phyloP scores from a whole-genome alignment of 202 grass and related monocot genomes.

The Thinopyrum obtusiflorum region DNA sequence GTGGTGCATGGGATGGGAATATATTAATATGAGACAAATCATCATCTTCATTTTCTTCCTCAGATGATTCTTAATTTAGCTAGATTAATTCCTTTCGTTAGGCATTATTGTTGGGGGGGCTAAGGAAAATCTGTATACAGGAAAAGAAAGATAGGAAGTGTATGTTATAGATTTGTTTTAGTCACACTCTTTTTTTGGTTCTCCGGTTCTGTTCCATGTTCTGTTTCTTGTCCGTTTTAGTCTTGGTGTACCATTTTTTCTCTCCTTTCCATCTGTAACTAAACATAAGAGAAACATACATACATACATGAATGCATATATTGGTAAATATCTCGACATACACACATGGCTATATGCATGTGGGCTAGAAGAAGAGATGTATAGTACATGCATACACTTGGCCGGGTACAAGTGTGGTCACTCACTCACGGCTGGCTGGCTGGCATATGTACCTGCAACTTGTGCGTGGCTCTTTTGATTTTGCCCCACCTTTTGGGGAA shows the following conservation, averaged over 20 bases:
- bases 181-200: slow-evolving; percentile 44
- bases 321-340: slow-evolving; percentile 43
- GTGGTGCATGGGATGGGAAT: slow-evolving; percentile 44
- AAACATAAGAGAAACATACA: slow-evolving; percentile 56
- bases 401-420: slow-evolving; percentile 27
- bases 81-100: slow-evolving; percentile 77
- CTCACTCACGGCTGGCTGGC: slow-evolving; percentile 9
- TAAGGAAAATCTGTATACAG: slow-evolving; percentile 80
- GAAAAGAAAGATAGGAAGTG: slow-evolving; percentile 70
- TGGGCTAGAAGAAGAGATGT: slow-evolving; percentile 25
- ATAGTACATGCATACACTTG: neutral
- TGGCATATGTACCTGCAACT: slow-evolving; percentile 39
- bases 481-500: slow-evolving; percentile 40
- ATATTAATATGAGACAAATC: slow-evolving; percentile 47
- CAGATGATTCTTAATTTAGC: slow-evolving; percentile 72
- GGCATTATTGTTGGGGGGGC: slow-evolving; percentile 61
- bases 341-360: neutral
- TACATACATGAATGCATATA: slow-evolving; percentile 65
- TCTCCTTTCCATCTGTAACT: slow-evolving; percentile 43
- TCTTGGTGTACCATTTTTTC: slow-evolving; percentile 32
- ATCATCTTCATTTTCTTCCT: slow-evolving; percentile 7
- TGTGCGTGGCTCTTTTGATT: slow-evolving; percentile 24
- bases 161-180: slow-evolving; percentile 78
- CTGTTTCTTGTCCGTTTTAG: slow-evolving; percentile 48
- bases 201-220: slow-evolving; percentile 34